Conservation (phyloP, 805 yeast species). For the Ogataea methylovora region DNA sequence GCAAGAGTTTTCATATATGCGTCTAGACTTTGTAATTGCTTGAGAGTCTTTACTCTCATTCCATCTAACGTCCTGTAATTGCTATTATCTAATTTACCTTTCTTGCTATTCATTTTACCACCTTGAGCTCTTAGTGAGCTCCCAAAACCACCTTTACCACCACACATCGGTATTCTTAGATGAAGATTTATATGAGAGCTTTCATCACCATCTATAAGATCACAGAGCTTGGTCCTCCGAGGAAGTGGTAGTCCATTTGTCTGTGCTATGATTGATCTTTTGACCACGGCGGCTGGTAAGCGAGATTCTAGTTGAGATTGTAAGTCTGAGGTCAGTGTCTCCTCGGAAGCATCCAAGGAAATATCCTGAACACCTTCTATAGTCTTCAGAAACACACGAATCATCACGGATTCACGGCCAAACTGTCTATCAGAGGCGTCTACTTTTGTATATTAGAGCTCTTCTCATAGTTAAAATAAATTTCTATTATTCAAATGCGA, state of each 20-base stretch:
- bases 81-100: slow-evolving; percentile 13
- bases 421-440: too few relatives aligned
- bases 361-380: slow-evolving; percentile 9
- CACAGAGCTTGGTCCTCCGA: background rate
- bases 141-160: slow-evolving; percentile 51
- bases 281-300: slow-evolving; percentile 7
- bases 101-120: slow-evolving; percentile 25
- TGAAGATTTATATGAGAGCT: slow-evolving; percentile 18
- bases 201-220: background rate
- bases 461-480: too few relatives aligned
- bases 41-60: slow-evolving; percentile 26
- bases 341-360: background rate
- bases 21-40: slow-evolving; percentile 28
- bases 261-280: slow-evolving; percentile 8
- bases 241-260: slow-evolving; percentile 7
- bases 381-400: slow-evolving; percentile 9
- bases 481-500: too few relatives aligned
- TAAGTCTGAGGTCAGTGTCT: slow-evolving; percentile 1
- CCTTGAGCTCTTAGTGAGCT: slow-evolving; percentile 33
- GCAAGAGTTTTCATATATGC: slow-evolving; percentile 8
- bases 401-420: slow-evolving; percentile 6
- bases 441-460: too few relatives aligned
- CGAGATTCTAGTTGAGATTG: background rate
- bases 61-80: slow-evolving; percentile 34
- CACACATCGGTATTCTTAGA: slow-evolving; percentile 29